Evolutionary conservation across 768 basidiomycete genomes (phyloP), one percentile per base, ranked within the genome.

Genomic region (Phanerochaete sordida): DNA sequence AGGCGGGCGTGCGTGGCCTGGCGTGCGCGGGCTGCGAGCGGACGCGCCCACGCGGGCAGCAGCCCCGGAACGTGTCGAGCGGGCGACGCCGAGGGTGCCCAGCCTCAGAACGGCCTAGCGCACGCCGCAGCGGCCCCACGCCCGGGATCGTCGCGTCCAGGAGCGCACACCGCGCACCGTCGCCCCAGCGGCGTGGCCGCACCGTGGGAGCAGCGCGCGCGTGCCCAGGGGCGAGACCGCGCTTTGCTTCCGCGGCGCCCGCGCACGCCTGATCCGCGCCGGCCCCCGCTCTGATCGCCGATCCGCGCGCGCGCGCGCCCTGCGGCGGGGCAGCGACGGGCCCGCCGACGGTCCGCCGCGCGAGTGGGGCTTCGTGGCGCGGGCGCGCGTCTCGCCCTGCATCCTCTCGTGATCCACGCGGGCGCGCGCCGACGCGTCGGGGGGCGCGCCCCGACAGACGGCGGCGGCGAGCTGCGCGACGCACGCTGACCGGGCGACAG

Each of bases 261-360:
- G 11, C 33, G 13, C 21, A 4, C 33, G 33, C 33, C 12, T 35
- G 33, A 39, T 54, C 52, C 52, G 52, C 31, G 16, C 11, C 2
- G 13, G 39, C 39, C 8, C 39, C 4, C 52, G 52, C 52, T 35
- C 33, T 37, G 33, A n/a, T n/a, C n/a, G n/a, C 12, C 21, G 33
- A 39, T 54, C 52, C 52, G 52, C 31, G 16, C 11, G 9, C 26
- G 39, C 39, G 39, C 39, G 19, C 52, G 52, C 52, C 52, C 33
- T 37, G 33, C 52, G 52, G 52, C 52, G 52, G 52, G 52, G 52
- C 39, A 16, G 33, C 52, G 52, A 35, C 52, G 52, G 52, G 52
- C 15, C 8, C 30, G 4, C 47, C 47, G 47, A 23, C 47, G 47
- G 47, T 27, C 21, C 24, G 47, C 12, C 26, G 12, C 16, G 21